phyloP scores from a whole-genome alignment of 768 basidiomycete genomes.

The Mycena haematopus region DNA sequence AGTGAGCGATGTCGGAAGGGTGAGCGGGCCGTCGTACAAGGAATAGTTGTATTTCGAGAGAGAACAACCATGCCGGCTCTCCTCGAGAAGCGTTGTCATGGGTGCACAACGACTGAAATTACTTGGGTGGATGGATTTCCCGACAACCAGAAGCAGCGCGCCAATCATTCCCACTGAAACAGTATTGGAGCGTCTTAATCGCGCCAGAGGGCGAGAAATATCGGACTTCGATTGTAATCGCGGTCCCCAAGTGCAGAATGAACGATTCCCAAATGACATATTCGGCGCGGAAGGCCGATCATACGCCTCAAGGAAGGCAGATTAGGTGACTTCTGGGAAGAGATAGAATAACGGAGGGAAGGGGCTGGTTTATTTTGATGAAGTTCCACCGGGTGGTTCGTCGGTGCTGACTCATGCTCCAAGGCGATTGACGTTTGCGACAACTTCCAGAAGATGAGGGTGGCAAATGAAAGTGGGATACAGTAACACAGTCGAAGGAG shows the following conservation, averaged over 20 bases:
- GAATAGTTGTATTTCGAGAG: no score
- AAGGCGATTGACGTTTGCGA: background rate
- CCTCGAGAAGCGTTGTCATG: no score
- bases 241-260: background rate
- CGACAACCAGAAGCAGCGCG: no score
- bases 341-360: constrained; percentile 1
- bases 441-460: background rate
- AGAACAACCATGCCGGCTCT: no score
- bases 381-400: background rate
- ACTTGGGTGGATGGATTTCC: no score
- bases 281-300: constrained; percentile 10
- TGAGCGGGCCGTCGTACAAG: no score
- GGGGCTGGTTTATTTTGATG: constrained; percentile 1
- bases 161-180: no score
- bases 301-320: constrained; percentile 3
- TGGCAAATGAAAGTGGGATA: constrained; percentile 1
- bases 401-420: background rate
- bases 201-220: no score
- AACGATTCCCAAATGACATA: background rate
- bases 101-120: no score
- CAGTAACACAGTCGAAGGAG: no score
- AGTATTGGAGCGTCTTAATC: no score
- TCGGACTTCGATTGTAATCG: background rate
- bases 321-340: constrained; percentile 7
- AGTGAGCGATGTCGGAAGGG: no score